phyloP scores from a whole-genome alignment of 2,329 filamentous ascomycete species.

The Apiospora hydei region DNA sequence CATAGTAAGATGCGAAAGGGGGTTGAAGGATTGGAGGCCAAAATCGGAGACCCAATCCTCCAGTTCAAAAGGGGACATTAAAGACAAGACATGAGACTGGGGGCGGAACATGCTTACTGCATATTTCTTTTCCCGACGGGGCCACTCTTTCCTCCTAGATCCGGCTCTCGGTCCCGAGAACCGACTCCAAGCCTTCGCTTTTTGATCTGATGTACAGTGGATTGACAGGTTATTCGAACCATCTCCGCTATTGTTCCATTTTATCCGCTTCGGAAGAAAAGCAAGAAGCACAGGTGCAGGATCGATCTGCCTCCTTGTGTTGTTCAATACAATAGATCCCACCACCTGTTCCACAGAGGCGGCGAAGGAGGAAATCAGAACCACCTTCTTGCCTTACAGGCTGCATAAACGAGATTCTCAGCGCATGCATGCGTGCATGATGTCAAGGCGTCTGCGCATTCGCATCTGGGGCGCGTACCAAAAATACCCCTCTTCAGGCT shows the following conservation, averaged over 20 bases:
- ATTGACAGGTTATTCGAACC: too few relatives aligned
- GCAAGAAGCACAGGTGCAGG: too few relatives aligned
- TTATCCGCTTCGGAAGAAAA: too few relatives aligned
- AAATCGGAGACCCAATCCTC: too few relatives aligned
- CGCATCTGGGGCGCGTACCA: neutral
- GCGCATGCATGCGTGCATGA: neutral
- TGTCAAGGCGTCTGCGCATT: neutral
- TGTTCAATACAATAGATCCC: too few relatives aligned
- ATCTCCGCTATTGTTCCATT: too few relatives aligned
- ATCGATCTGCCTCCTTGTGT: too few relatives aligned
- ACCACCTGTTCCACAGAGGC: too few relatives aligned
- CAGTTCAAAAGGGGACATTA: too few relatives aligned
- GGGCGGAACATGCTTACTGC: neutral
- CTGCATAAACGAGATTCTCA: neutral
- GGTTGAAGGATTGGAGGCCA: too few relatives aligned
- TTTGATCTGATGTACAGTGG: neutral
- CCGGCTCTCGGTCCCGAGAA: neutral
- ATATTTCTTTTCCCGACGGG: neutral
- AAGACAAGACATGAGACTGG: neutral
- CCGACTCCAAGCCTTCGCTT: neutral
- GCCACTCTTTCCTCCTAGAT: neutral
- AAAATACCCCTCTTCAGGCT: neutral
- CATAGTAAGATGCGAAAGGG: too few relatives aligned
- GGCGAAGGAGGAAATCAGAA: neutral
- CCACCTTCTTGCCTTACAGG: neutral